A percentile compares a stretch with the other conserved stretches of the same genome.
phyloP scores from a whole-genome alignment of 2,329 filamentous ascomycete genomes.

The Zymoseptoria passerinii region DNA sequence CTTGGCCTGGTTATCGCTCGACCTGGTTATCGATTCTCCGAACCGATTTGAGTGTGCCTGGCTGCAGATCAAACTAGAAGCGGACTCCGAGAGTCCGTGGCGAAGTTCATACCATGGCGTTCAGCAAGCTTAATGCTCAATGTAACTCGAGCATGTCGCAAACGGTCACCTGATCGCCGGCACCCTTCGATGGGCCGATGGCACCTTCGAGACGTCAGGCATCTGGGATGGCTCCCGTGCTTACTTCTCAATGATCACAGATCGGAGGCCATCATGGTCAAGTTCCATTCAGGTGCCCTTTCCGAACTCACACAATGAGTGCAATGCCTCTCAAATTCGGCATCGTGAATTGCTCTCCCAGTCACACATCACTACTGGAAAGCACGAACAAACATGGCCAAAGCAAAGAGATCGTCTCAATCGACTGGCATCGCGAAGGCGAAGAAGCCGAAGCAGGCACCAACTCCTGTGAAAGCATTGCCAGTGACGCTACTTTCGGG shows the following conservation, averaged over 20 bases:
- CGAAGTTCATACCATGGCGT: no score
- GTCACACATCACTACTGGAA: background rate
- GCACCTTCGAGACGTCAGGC: background rate
- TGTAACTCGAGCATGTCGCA: background rate
- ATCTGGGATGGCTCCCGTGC: background rate
- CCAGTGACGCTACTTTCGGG: slow-evolving; percentile 55
- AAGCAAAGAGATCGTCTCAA: slow-evolving; percentile 10
- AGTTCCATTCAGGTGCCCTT: background rate
- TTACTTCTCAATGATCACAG: background rate
- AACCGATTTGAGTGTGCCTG: no score
- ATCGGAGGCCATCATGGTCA: background rate
- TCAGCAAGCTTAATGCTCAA: background rate
- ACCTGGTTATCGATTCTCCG: no score
- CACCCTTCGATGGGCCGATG: background rate
- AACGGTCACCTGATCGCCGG: background rate
- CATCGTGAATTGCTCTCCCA: background rate
- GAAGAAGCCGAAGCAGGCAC: background rate
- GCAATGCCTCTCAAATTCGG: background rate
- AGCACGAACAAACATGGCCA: slow-evolving; percentile 9
- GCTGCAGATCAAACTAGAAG: no score
- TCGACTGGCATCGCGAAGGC: slow-evolving; percentile 7
- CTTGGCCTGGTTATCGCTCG: no score
- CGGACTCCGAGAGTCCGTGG: no score
- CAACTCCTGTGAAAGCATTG: slow-evolving; percentile 30
- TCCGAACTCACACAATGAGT: background rate